Evolutionary conservation across 352 stramenopile species (phyloP), one percentile per base, ranked within the genome.

Genomic region (Phytophthora tentaculata): DNA sequence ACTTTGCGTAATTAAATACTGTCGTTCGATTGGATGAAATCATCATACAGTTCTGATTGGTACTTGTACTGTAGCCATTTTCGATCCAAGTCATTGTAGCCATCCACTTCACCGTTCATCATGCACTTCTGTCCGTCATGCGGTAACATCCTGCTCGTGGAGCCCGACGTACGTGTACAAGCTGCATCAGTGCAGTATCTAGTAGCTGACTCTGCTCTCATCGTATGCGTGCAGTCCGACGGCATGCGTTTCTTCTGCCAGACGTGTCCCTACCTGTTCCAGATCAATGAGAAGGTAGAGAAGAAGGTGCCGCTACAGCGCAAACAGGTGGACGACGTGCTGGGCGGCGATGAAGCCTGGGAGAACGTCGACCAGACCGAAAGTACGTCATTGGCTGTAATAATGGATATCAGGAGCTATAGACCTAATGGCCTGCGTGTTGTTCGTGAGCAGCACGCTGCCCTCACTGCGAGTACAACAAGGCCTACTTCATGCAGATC

Each of bases 401-500:
- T n/a, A n/a, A n/a, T n/a, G n/a, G n/a, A n/a, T n/a, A n/a, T n/a
- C n/a, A n/a, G n/a, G n/a, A n/a, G n/a, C n/a, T n/a, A n/a, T n/a
- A n/a, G n/a, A n/a, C n/a, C n/a, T n/a, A n/a, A n/a, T n/a, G n/a
- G n/a, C n/a, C n/a, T n/a, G n/a, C n/a, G n/a, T n/a, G n/a, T n/a
- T n/a, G n/a, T n/a, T n/a, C n/a, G n/a, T n/a, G n/a, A n/a, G 1
- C 56, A 96, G 91, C 89, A 35, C 83, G 87, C 41, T 99, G 98
- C 78, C 97, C 97, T 3, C 83, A 93, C 70, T 99, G 98, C 74
- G 89, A 97, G 72, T 88, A 97, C 79, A 93, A 86, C 43, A 93
- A 98, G 76, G 98, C 98, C 13, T 99, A 99, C 83, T 99, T 99
- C 84, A 99, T 99, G 96, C 97, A 99, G 86, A 99, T 99, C 79